Base-by-base conservation (phyloP, 768 basidiomycete species). In the Mycena galopus region DNA sequence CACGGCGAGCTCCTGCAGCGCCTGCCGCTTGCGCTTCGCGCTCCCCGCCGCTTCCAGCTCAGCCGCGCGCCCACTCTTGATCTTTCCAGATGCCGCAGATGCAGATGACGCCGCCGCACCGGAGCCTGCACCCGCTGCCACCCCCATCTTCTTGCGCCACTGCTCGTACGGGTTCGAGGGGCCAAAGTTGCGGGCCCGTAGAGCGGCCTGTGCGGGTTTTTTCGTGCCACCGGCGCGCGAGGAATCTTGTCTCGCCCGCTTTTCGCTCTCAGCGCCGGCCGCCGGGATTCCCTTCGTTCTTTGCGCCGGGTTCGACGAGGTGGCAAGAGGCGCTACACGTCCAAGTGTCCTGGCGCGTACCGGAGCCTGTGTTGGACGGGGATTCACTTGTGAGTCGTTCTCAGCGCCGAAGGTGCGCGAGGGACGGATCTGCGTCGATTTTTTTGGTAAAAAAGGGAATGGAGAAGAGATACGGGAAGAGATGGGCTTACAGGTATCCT, bases 21-120 rank as follows among this genome's bases (percentile, higher is more conserved):
- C 74, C 42, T 69, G 57, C 8, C 74, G 70, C 30, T 75, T 75
- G n/a, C 74, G 74, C 27, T 75, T 75, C 42, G 67, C 73, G 62
- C 65, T 71, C 29, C 59, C 58, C 35, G 39, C 39, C 16, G 30
- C 57, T 23, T 66, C 74, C 56, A 30, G 23, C 37, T 63, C 69
- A 29, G 35, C 19, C 16, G 32, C 7, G 29, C 55, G 55, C 16
- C 11, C 16, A 6, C 27, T 30, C 29, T 35, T 65, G 42, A n/a
- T n/a, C n/a, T n/a, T n/a, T n/a, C n/a, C n/a, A n/a, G n/a, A n/a
- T n/a, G 6, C 7, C 25, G 33, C 23, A 23, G 53, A 23, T 19
- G 21, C 17, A 30, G 55, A 55, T 32, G 37, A 30, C 37, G 23
- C 62, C 37, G 47, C 44, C 27, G 68, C 67, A 23, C 17, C 12